Evolutionary conservation across 345 rosid genomes (phyloP), one percentile per base, ranked within the genome.

Genomic region (Excoecaria cochinchinensis): DNA sequence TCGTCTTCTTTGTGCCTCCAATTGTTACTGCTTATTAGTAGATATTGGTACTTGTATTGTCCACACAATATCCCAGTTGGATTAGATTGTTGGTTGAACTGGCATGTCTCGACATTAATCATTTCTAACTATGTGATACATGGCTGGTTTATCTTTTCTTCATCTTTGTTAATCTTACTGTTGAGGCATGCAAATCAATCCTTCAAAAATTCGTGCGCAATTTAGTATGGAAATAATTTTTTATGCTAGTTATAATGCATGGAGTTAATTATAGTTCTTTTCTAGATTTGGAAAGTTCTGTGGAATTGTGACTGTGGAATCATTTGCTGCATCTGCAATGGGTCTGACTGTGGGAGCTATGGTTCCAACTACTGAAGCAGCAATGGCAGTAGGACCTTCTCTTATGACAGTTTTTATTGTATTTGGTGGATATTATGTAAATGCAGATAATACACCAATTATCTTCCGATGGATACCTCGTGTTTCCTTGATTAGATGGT

Each of bases 251-350:
- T 21, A n/a, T 58, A 15, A 5, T 38, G 42, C 13, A 16, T 69
- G 51, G 62, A 73, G 22, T 73, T 81, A 81, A 44, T 51, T 72
- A 51, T 58, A 68, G 71, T 40, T 64, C 63, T 70, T 60, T 76
- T 84, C 36, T 77, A 93, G 97, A 83, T 93, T 95, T 77, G 97
- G 92, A 25, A 88, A 89, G 81, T 95, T 95, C 82, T 91, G 96
- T 76, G 99, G 99, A 75, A 89, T 92, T 70, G 90, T 92, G 79
- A 95, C 97, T 44, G 84, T 82, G 74, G 99, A 95, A 84, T 95
- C 97, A 47, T 92, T 92, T 89, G 90, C 99, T 77, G 99, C 99
- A 56, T 95, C 99, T 74, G 99, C 99, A 57, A 91, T 95, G 99
- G 99, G 98, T 73, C 90, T 95, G 72, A 92, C 99, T 47, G 99